Conservation (phyloP, 306 rosid species). For the Sphenostylis stenocarpa region DNA sequence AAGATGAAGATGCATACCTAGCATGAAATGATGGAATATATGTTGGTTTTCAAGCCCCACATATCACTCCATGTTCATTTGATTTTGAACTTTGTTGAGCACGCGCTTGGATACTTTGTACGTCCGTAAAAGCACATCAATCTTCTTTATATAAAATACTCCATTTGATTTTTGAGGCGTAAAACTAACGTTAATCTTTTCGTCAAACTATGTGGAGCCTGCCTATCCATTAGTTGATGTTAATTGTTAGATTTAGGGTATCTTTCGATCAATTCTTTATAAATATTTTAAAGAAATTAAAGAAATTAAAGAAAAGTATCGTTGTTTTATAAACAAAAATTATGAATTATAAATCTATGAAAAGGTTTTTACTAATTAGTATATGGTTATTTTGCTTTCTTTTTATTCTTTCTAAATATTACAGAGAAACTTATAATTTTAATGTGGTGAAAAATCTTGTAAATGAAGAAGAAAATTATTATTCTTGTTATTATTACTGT, state of each 20-base stretch:
- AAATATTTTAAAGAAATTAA: no score
- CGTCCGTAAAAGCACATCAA: not conserved
- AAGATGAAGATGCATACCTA: not conserved
- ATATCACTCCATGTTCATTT: slow-evolving; percentile 11
- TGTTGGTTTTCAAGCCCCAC: slow-evolving; percentile 37
- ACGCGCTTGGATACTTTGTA: slow-evolving; percentile 9
- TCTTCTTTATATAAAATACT: not conserved
- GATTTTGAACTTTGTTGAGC: slow-evolving; percentile 23
- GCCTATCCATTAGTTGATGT: slow-evolving; percentile 18
- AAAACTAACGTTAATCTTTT: slow-evolving; percentile 17
- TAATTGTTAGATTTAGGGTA: not conserved
- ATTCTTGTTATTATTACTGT: no score
- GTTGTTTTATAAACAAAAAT: no score
- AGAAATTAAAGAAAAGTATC: no score
- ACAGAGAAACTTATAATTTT: not conserved
- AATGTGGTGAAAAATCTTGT: not conserved
- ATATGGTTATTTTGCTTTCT: no score
- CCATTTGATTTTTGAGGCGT: slow-evolving; percentile 10
- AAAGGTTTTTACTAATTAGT: no score
- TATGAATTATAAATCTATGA: no score
- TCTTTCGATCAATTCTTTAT: no score
- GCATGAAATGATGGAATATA: slow-evolving; percentile 31
- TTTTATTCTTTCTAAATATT: no score
- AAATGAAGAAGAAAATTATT: not conserved
- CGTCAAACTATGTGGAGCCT: slow-evolving; percentile 25